Base-by-base conservation (phyloP, 2,329 filamentous ascomycete genomes). In the Septoria linicola region DNA sequence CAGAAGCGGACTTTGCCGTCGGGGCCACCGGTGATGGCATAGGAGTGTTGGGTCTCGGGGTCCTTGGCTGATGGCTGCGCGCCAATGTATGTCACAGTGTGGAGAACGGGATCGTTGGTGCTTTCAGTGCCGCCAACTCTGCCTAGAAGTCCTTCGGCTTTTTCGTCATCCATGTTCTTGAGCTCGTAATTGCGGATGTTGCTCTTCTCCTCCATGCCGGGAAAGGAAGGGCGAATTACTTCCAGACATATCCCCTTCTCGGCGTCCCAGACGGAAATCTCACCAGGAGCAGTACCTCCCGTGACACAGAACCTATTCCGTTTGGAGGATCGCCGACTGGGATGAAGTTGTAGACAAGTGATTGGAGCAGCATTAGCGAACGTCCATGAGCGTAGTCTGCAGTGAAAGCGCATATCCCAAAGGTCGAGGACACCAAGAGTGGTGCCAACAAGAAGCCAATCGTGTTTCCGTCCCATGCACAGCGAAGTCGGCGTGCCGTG, bases 341-440 rank as follows among this genome's bases (percentile, higher is more conserved):
- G 89, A 64, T 95, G 89, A 1, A 95, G 76, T 50, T 82, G 79
- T 13, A 99, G 77, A 25, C 89, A 81, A 62, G 92, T 86, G 56
- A 97, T 89, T 14, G 88, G 78, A 1, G 85, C 83, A 54, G 88
- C 88, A 17, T 88, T 89, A 0, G 88, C 84, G 21, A 96, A 80
- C 1, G 89, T 89, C 89, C 91, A 97, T 11, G 85, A 88, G 68
- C 88, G 90, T 19, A 97, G 76, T 17, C 89, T 82, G 62, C 97
- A 81, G 59, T 84, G 87, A 76, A 99, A 99, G n/a, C 93, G 86
- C 34, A 99, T 77, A 70, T 99, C 93, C 93, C 93, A 99, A 1
- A 99, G 79, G 66, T 95, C 88, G 6, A 99, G 76, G 21, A 97
- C 85, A 30, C 95, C 93, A 66, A 97, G 91, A 0, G 89, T 89